A percentile compares a stretch with the other conserved stretches of the same genome.
phyloP scores from a whole-genome alignment of 352 stramenopile genomes.

The Poterioochromonas sp. region DNA sequence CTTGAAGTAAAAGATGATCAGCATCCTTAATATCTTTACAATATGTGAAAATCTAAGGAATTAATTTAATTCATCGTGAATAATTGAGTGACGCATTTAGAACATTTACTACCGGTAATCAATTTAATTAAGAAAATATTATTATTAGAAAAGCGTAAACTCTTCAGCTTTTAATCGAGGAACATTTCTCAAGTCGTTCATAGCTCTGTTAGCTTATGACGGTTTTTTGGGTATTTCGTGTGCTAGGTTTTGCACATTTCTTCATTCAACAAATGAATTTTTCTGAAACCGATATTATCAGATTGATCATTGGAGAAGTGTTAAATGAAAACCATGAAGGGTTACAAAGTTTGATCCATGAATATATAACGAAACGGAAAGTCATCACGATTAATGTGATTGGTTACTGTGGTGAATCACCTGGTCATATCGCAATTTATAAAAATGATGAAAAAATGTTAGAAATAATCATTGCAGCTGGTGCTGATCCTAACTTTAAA shows the following conservation, averaged over 20 bases:
- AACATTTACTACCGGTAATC: too few relatives aligned
- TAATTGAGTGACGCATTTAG: too few relatives aligned
- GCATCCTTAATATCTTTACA: not conserved
- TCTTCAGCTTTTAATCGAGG: too few relatives aligned
- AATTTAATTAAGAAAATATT: too few relatives aligned
- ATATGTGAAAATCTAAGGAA: not conserved
- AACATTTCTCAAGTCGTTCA: too few relatives aligned
- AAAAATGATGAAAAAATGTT: not conserved
- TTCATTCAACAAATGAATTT: not conserved
- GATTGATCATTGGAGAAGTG: not conserved
- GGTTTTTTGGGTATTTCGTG: not conserved
- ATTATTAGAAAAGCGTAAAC: too few relatives aligned
- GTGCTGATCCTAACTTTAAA: not conserved
- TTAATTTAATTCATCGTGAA: too few relatives aligned
- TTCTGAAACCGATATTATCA: not conserved
- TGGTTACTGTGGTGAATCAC: not conserved
- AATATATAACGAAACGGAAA: not conserved
- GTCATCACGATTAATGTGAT: not conserved
- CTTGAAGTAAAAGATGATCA: not conserved
- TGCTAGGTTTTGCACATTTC: not conserved
- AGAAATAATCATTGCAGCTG: not conserved
- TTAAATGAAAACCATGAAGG: not conserved
- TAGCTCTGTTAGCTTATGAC: too few relatives aligned
- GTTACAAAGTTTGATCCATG: not conserved
- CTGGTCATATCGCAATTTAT: not conserved